Percentiles rank a stretch among this genome's conserved stretches.
phyloP scores from a whole-genome alignment of 495 filamentous ascomycete genomes.

The Penicillium macrosclerotiorum region DNA sequence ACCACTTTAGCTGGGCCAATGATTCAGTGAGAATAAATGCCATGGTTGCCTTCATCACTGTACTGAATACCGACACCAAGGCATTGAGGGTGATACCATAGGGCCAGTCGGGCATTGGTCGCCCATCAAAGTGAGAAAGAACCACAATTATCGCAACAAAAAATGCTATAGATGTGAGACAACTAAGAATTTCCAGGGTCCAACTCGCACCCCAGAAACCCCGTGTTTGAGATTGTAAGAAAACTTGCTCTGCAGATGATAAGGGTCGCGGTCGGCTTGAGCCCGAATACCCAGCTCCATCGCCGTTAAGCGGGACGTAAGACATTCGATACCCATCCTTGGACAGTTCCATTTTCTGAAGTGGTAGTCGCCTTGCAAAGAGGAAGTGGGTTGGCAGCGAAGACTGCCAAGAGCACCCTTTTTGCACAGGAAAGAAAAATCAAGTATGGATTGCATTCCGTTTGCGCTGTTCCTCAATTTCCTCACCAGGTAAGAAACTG shows the following conservation, averaged over 20 bases:
- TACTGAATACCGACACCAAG: constrained; percentile 42
- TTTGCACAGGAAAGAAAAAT: neutral
- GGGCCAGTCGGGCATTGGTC: constrained; percentile 41
- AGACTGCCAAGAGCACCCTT: no score
- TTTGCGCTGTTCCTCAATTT: constrained; percentile 1
- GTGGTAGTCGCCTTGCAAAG: no score
- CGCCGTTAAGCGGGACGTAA: constrained; percentile 18
- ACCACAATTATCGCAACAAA: constrained; percentile 31
- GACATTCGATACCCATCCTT: constrained; percentile 21
- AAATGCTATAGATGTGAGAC: constrained; percentile 21
- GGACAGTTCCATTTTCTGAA: constrained; percentile 13
- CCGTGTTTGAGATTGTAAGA: constrained; percentile 15
- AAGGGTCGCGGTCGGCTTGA: constrained; percentile 9
- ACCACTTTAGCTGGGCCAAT: constrained; percentile 49
- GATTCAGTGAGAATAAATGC: constrained; percentile 37
- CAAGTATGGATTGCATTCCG: neutral
- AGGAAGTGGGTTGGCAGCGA: no score
- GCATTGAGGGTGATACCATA: constrained; percentile 48
- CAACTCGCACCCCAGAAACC: constrained; percentile 26
- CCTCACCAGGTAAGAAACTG: constrained; percentile 4
- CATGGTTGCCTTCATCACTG: constrained; percentile 43
- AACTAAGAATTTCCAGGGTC: constrained; percentile 26
- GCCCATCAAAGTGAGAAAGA: constrained; percentile 37
- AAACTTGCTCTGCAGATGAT: constrained; percentile 20
- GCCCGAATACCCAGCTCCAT: neutral